phyloP scores from a whole-genome alignment of 78 protist genomes.

The Guillardia theta region DNA sequence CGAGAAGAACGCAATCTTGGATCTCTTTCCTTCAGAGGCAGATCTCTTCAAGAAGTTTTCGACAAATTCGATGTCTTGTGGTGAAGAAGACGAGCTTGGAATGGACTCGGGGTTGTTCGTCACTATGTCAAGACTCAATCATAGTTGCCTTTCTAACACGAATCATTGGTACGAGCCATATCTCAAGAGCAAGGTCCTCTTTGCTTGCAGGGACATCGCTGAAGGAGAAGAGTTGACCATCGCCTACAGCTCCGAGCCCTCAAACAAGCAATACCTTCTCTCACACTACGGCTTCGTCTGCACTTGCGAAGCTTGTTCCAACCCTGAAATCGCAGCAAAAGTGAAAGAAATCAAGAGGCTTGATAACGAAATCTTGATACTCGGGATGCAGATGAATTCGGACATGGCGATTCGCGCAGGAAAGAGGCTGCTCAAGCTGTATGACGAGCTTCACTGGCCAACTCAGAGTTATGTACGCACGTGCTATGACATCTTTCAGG shows the following conservation, averaged over 20 bases:
- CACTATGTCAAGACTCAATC: not conserved
- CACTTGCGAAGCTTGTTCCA: not conserved
- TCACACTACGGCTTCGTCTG: not conserved
- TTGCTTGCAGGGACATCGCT: not conserved
- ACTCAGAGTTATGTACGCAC: not conserved
- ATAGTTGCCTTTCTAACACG: not conserved
- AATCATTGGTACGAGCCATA: too few species aligned
- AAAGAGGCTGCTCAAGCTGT: not conserved
- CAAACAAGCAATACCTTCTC: not conserved
- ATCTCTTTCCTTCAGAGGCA: too few species aligned
- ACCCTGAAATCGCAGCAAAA: not conserved
- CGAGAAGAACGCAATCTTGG: not conserved
- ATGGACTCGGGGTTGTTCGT: not conserved
- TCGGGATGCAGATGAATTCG: not conserved
- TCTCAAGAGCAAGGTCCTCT: not conserved
- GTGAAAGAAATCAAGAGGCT: not conserved
- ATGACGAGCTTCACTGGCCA: not conserved
- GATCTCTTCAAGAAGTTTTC: not conserved
- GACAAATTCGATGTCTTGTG: not conserved
- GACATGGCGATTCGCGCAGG: not conserved
- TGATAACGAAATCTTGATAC: not conserved
- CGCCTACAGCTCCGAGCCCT: not conserved
- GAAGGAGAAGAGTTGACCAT: not conserved
- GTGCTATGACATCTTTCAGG: not conserved
- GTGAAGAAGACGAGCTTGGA: not conserved